These are phyloP conservation scores for Dipteronia dyeriana DNA, from an alignment of 345 rosid species.

Conservation along the genomic window DNA sequence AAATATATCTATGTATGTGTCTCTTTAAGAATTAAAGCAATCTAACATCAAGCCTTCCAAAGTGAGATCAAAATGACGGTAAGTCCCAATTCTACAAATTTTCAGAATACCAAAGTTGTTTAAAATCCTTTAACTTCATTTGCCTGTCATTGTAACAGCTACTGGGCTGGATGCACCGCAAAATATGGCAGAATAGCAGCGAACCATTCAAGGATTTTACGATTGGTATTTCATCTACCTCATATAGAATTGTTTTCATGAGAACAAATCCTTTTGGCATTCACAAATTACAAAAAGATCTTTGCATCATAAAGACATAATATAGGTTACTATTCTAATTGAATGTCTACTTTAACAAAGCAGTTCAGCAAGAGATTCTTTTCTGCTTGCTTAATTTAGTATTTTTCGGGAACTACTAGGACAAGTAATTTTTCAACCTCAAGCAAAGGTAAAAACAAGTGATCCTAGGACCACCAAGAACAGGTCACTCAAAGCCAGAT, in stretches of 20 bases:
- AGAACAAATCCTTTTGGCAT: constrained; percentile 12
- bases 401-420: not conserved
- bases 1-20: constrained; percentile 27
- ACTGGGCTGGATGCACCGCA: constrained; percentile 78
- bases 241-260: constrained; percentile 23
- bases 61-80: constrained; percentile 70
- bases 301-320: constrained; percentile 4
- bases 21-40: constrained; percentile 39
- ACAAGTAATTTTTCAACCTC: not conserved
- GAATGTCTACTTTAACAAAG: not conserved
- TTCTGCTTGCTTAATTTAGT: not conserved
- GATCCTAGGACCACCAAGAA: constrained; percentile 2
- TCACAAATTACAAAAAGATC: not conserved
- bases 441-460: not conserved
- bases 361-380: constrained; percentile 2
- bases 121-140: constrained; percentile 29
- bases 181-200: constrained; percentile 44
- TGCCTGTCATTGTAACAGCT: constrained; percentile 58
- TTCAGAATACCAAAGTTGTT: constrained; percentile 14
- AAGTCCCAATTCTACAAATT: constrained; percentile 29
- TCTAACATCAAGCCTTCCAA: constrained; percentile 30
- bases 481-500: constrained; percentile 5
- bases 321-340: constrained; percentile 3
- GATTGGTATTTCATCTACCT: constrained; percentile 52
- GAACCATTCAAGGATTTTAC: constrained; percentile 63